phyloP scores from a whole-genome alignment of 352 stramenopile species.

The Phytophthora foliorum region DNA sequence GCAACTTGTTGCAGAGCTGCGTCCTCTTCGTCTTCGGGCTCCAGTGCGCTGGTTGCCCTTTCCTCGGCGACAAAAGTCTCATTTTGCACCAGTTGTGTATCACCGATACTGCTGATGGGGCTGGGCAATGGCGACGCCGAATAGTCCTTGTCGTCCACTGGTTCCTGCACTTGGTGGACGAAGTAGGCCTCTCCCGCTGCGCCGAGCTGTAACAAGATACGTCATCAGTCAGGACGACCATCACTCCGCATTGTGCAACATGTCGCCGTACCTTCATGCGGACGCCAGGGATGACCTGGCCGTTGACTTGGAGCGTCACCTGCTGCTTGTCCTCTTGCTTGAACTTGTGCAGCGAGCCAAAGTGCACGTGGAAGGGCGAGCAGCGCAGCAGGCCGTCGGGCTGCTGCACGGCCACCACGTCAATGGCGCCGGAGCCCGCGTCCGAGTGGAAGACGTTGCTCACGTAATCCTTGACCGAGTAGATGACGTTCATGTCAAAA shows the following conservation, averaged over 20 bases:
- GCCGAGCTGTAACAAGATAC: conserved; percentile 47
- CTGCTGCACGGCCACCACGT: conserved; percentile 87
- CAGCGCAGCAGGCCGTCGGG: conserved; percentile 65
- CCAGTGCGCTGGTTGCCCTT: not conserved
- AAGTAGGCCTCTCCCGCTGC: conserved; percentile 82
- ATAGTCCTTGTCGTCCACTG: conserved; percentile 72
- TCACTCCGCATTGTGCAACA: not conserved
- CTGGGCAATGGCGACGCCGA: conserved; percentile 69
- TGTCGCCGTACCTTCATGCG: conserved; percentile 71
- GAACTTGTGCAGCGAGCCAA: conserved; percentile 61
- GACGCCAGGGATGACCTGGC: conserved; percentile 54
- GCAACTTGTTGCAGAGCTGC: conserved; percentile 1
- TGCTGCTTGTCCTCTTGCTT: conserved; percentile 50
- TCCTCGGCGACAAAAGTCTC: conserved; percentile 22
- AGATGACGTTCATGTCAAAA: conserved; percentile 83
- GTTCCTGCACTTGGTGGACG: conserved; percentile 66
- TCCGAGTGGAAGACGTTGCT: conserved; percentile 82
- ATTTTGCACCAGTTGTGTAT: conserved; percentile 15
- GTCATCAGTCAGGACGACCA: not conserved
- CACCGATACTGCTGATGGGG: conserved; percentile 36
- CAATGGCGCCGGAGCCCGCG: conserved; percentile 75
- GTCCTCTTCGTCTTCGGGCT: conserved; percentile 42
- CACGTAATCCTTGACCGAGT: conserved; percentile 90
- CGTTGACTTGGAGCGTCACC: conserved; percentile 74
- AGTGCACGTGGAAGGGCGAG: conserved; percentile 89